Evolutionary conservation across 768 basidiomycete species (phyloP), one percentile per base, ranked within the genome.

Genomic region (Hygrophoropsis aurantiaca): DNA sequence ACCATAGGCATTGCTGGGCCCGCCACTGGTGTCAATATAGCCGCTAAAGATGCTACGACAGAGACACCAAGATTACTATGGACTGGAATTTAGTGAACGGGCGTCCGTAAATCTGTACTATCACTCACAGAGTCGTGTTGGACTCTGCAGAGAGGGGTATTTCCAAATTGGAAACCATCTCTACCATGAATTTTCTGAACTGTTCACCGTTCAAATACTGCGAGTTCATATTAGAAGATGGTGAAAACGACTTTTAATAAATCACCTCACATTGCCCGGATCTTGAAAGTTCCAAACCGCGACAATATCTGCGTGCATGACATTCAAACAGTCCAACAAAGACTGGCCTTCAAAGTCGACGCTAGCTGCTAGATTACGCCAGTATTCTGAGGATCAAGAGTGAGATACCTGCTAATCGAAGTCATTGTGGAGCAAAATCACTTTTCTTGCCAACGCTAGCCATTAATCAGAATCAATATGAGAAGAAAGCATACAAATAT

Each of bases 261-360:
- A 38, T 6, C 4, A 11, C 23, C 49, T 40, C 19, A 53, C 53
- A 11, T 20, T 5, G 26, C 10, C 15, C 13, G 53, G 45, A 37
- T 54, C 53, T 16, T 24, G 23, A 26, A 60, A 54, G 39, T 60
- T 59, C 58, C 59, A 59, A 8, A 50, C 42, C 1, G 30, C 15
- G 16, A 59, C 33, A 13, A 60, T 58, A 26, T 59, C 58, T 1
- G 42, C 20, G 23, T 60, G 58, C 26, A 59, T 52, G 7, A 56
- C 46, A 25, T 36, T 21, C 19, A 60, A 26, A 25, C 55, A 57
- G 5, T 51, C 33, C 19, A 16, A 9, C 19, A 59, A 40, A 4
- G 37, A 39, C 21, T 45, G 32, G 1, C 51, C 49, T 2, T 11
- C n/a, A 32, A 60, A 60, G 19, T 46, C 18, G 8, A 27, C n/a